Evolutionary conservation across 768 basidiomycete species (phyloP), one percentile per base, ranked within the genome.

Genomic region (Macrocybe gigantea): DNA sequence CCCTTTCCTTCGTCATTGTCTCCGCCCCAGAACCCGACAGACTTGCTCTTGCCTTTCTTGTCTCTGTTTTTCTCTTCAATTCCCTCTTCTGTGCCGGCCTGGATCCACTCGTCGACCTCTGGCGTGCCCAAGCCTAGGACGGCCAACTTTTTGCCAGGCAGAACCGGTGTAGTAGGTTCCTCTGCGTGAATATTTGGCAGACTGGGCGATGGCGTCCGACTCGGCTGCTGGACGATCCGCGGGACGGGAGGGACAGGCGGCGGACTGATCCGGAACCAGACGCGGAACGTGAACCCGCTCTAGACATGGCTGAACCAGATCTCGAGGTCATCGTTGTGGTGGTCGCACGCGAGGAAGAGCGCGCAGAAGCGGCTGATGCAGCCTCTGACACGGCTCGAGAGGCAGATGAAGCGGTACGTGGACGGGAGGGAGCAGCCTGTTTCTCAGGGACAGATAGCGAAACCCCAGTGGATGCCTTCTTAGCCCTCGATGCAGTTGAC

Each of bases 81-180:
- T 32, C 52, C 56, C 31, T 68, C 65, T 7, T 45, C 58, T 41
- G 65, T 64, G 13, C 71, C 73, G 6, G 70, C 71, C 38, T 62
- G 61, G n/a, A 75, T 67, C 81, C 81, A 77, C 30, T 59, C 60
- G 49, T 73, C 70, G 11, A 78, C 70, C 47, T 82, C 79, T 3
- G 80, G 80, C 14, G 75, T 75, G 4, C 69, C 73, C n/a, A 78
- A 62, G 11, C 74, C 73, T 12, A 77, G 58, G 11, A 74, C 62
- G 5, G 55, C 64, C 52, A 67, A 49, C 22, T 60, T 64, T 45
- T 58, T 59, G 8, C 44, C 53, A 3, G 46, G 38, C 13, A 60
- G 60, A 10, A 69, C 45, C 4, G 72, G 70, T 5, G 71, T 72
- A 0, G 60, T 42, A 6, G 67, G 68, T 10, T 68, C 67, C 22